A percentile compares a stretch with the other conserved stretches of the same genome.
phyloP scores from a whole-genome alignment of 2,329 filamentous ascomycete genomes.

The Colletotrichum plurivorum region DNA sequence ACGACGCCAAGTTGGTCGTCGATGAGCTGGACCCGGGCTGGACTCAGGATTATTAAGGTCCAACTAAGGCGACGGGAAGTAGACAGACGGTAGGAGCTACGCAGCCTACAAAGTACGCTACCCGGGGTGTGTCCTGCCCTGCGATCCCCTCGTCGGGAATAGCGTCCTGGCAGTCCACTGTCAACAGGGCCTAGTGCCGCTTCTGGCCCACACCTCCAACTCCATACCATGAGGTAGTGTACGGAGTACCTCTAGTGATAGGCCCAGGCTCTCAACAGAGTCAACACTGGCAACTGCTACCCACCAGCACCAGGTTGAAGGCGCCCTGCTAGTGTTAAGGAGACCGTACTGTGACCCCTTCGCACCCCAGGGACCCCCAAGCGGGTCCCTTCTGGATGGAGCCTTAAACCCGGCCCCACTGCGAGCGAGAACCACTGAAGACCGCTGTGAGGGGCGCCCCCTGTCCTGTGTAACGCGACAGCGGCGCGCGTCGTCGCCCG shows the following conservation, averaged over 20 bases:
- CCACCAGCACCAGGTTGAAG: no score
- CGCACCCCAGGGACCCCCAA: not conserved
- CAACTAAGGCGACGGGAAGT: not conserved
- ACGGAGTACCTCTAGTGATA: no score
- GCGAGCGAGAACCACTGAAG: slow-evolving; percentile 23
- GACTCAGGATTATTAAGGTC: slow-evolving; percentile 36
- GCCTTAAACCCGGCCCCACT: slow-evolving; percentile 36
- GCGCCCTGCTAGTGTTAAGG: no score
- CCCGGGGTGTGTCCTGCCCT: no score
- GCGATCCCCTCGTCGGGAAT: slow-evolving; percentile 10
- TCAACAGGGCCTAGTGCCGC: slow-evolving; percentile 27
- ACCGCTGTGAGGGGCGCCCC: not conserved
- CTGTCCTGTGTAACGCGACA: slow-evolving; percentile 25
- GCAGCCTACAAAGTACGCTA: not conserved
- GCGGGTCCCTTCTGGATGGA: slow-evolving; percentile 38
- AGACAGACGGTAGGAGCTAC: slow-evolving; percentile 1
- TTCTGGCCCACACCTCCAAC: slow-evolving; percentile 16
- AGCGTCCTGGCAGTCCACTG: slow-evolving; percentile 7
- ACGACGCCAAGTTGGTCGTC: slow-evolving; percentile 8
- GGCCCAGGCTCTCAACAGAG: slow-evolving; percentile 18
- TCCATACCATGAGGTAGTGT: no score
- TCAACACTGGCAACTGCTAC: no score
- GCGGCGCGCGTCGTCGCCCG: slow-evolving; percentile 1
- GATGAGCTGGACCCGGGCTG: slow-evolving; percentile 7
- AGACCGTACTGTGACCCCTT: no score